These are phyloP conservation scores for Phylloporus arenicola DNA, from an alignment of 768 basidiomycete genomes.

Conservation along the genomic window DNA sequence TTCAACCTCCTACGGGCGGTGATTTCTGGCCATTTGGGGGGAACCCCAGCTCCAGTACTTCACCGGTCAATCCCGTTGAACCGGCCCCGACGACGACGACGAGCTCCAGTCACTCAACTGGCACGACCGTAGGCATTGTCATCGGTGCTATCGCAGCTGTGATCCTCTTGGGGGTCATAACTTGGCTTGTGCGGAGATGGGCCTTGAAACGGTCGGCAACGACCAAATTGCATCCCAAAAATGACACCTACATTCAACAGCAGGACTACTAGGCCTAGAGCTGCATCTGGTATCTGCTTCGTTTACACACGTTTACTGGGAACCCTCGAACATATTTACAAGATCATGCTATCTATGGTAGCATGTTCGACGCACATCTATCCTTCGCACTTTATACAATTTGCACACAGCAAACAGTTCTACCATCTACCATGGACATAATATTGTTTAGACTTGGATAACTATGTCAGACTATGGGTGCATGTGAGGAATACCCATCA, in stretches of 20 bases:
- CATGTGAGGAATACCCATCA: background rate
- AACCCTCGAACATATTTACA: background rate
- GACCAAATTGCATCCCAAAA: slow-evolving; percentile 16
- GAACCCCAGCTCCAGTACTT: slow-evolving; percentile 35
- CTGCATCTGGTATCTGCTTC: background rate
- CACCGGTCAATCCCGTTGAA: slow-evolving; percentile 15
- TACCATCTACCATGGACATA: background rate
- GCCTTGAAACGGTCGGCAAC: slow-evolving; percentile 32
- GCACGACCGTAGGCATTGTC: slow-evolving; percentile 38
- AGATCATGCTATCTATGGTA: background rate
- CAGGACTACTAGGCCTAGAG: background rate
- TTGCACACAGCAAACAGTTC: background rate
- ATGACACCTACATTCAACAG: slow-evolving; percentile 13
- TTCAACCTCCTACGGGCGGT: slow-evolving; percentile 61
- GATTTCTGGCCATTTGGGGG: slow-evolving; percentile 69
- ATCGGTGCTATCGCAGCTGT: slow-evolving; percentile 49
- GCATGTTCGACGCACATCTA: background rate
- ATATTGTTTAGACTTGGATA: background rate
- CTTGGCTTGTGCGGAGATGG: slow-evolving; percentile 49
- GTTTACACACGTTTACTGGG: background rate
- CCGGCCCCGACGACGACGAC: slow-evolving; percentile 8
- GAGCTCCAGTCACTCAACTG: slow-evolving; percentile 26
- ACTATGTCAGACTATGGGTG: background rate
- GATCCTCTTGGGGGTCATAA: slow-evolving; percentile 32
- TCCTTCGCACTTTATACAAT: background rate